Base-by-base conservation (phyloP, 1,284 basidiomycete species). In the Heterobasidion occidentale region DNA sequence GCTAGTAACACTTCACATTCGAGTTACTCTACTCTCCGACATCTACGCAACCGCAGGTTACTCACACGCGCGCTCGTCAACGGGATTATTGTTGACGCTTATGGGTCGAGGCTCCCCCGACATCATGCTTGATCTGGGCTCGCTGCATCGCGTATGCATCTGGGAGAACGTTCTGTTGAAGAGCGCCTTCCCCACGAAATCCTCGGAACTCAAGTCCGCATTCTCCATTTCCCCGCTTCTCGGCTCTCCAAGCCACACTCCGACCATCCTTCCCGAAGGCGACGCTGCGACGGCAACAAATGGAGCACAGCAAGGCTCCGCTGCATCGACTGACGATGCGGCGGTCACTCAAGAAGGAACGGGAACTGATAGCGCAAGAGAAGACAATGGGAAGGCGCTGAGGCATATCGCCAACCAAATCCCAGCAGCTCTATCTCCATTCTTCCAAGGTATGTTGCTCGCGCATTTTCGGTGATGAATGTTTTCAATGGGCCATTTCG, bases 131-230 rank as follows among this genome's bases (percentile, higher is more conserved):
- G 81, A 92, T 60, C 77, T 99, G 34, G 95, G 94, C 9, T 72
- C 81, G 35, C 74, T 98, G 11, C 93, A 97, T 67, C 84, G 93
- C n/a, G 81, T 84, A 2, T 84, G 83, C 60, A 79, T 90, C 15
- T 94, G 91, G 90, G 92, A 96, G 71, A 91, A 90, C 62, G 86
- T 94, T 52, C 73, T 86, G 33, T 77, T 95, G 60, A 92, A 91
- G 64, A 73, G 76, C 20, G 79, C 76, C 20, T 68, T 88, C 11
- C 70, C 74, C 20, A 71, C 73, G 7, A 81, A 79, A 60, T 83
- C 82, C 34, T 78, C 85, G 33, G 73, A 77, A 46, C 55, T 76
- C 4, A 67, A 69, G 42, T 58, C 67, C 38, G 77, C 70, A 2
- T 68, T 74, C 2, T 61, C 70, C 9, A 63, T 73, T 4, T 75